Evolutionary conservation across 2,329 filamentous ascomycete genomes (phyloP).

Genomic region (Cladosporium austrohemisphaericum): DNA sequence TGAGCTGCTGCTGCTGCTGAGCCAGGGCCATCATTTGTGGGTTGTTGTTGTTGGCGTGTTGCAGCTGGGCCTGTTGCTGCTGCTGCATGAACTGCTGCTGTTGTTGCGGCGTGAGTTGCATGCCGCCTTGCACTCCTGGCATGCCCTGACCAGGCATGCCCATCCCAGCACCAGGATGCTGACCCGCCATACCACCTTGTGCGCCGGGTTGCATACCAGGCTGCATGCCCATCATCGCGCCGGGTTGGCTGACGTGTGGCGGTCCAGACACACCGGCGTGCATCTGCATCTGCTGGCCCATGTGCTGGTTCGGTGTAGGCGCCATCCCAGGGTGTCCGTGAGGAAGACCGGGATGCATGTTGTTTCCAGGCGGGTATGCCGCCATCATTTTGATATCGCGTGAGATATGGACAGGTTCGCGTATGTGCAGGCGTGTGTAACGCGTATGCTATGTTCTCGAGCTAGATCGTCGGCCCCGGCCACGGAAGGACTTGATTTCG

Average conservation of each 20-base stretch:
- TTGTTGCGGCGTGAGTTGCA: conserved; percentile 29
- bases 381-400: conserved; percentile 52
- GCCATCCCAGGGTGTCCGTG: conserved; percentile 61
- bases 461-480: conserved; percentile 16
- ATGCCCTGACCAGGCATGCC: conserved; percentile 36
- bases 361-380: conserved; percentile 62
- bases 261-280: conserved; percentile 67
- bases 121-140: conserved; percentile 31
- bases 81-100: conserved; percentile 20
- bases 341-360: conserved; percentile 67
- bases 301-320: conserved; percentile 67
- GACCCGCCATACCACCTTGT: conserved; percentile 39
- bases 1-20: conserved; percentile 29
- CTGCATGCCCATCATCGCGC: conserved; percentile 74
- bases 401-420: not conserved
- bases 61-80: conserved; percentile 37
- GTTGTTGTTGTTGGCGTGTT: conserved; percentile 40
- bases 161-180: conserved; percentile 33
- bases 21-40: conserved; percentile 40
- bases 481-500: conserved; percentile 28
- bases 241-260: conserved; percentile 66
- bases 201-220: conserved; percentile 67
- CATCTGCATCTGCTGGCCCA: conserved; percentile 66
- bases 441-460: not conserved
- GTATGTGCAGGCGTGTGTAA: not conserved